Conservation (phyloP, 1,284 basidiomycete genomes). For the Athelia psychrophila region DNA sequence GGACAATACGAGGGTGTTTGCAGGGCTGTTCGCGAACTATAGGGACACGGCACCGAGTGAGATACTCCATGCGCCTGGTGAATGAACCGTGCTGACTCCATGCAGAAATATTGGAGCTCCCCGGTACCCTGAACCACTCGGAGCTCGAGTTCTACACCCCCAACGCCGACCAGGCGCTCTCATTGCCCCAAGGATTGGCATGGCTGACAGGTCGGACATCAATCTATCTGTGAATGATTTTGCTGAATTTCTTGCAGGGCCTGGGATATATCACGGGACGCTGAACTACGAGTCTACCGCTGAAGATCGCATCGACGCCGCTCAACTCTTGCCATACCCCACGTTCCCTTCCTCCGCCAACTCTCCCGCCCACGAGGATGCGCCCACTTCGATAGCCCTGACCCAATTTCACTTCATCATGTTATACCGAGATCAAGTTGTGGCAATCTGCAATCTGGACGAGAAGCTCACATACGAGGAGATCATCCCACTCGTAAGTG, state of each 20-base stretch:
- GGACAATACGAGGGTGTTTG: conserved; percentile 45
- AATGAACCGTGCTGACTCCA: conserved; percentile 16
- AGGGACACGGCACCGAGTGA: conserved; percentile 77
- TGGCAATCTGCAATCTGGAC: conserved; percentile 79
- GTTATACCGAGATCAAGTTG: conserved; percentile 79
- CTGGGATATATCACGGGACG: conserved; percentile 83
- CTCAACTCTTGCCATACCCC: conserved; percentile 70
- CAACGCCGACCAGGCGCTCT: conserved; percentile 66
- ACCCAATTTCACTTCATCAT: conserved; percentile 94
- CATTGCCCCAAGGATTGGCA: conserved; percentile 67
- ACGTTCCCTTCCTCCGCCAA: conserved; percentile 27
- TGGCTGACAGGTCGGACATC: conserved; percentile 80
- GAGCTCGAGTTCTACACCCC: conserved; percentile 77
- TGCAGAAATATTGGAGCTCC: conserved; percentile 83
- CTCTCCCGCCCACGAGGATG: conserved; percentile 24
- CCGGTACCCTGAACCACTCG: conserved; percentile 70
- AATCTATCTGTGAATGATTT: conserved; percentile 5
- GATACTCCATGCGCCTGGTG: conserved; percentile 26
- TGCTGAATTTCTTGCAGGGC: conserved; percentile 40
- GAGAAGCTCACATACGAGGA: conserved; percentile 88
- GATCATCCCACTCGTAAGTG: conserved; percentile 69
- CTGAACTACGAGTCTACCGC: conserved; percentile 64
- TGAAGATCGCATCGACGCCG: conserved; percentile 79
- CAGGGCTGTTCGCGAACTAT: conserved; percentile 71
- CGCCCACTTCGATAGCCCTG: conserved; percentile 75